Percentiles rank a stretch among this genome's conserved stretches.
phyloP scores from a whole-genome alignment of 345 rosid genomes.

The Excoecaria cochinchinensis region DNA sequence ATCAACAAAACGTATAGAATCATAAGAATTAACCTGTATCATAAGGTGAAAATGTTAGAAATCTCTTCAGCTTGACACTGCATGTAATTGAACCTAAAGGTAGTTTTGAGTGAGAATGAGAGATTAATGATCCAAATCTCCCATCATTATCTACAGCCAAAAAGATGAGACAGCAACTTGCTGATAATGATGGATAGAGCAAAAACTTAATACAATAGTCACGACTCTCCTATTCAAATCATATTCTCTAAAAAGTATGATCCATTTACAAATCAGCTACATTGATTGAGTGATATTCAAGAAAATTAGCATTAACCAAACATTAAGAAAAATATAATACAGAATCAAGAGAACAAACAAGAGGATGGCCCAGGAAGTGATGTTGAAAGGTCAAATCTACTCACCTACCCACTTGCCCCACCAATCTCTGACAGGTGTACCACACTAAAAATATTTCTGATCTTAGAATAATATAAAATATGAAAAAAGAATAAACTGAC shows the following conservation, averaged over 20 bases:
- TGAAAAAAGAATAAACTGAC: slow-evolving; percentile 42
- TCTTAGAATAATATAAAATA: neutral
- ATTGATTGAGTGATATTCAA: neutral
- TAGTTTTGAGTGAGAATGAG: neutral
- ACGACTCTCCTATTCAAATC: neutral
- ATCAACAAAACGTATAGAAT: slow-evolving; percentile 67
- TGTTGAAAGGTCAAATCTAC: neutral
- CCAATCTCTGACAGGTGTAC: neutral
- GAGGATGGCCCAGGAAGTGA: neutral
- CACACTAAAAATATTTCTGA: neutral
- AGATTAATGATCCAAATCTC: neutral
- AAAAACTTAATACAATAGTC: neutral
- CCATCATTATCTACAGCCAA: neutral
- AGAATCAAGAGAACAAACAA: neutral
- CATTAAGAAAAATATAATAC: neutral
- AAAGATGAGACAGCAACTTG: neutral
- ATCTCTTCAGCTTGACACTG: neutral
- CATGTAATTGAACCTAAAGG: neutral
- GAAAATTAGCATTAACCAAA: neutral
- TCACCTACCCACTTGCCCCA: neutral
- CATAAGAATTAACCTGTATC: slow-evolving; percentile 72
- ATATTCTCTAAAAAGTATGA: slow-evolving; percentile 1
- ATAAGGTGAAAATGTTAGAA: slow-evolving; percentile 5
- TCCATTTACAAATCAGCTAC: neutral
- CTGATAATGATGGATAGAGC: neutral